Base-by-base conservation (phyloP, 805 yeast genomes). In the Suhomyces faveliae region DNA sequence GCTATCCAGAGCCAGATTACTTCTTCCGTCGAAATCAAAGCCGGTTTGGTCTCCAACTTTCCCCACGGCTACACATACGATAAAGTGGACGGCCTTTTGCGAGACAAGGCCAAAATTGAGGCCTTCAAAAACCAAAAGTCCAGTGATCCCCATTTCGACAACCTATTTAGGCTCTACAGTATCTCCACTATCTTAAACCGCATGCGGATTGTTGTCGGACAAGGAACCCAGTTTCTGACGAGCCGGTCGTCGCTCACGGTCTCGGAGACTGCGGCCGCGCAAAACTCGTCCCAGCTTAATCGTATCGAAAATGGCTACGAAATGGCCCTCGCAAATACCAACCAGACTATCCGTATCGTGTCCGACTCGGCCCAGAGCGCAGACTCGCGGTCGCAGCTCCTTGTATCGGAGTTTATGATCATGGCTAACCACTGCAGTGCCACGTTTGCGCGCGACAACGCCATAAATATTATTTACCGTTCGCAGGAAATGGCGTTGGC, bases 341-440 rank as follows among this genome's bases (percentile, higher is more conserved):
- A 42, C 33, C 48, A 47, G 20, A 20, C 29, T 5, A 47, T 61
- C 11, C 50, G 51, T 6, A 40, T 56, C 22, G 37, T 51, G 9
- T 43, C 42, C 8, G 56, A 55, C 13, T 45, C 45, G 5, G 51
- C 50, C n/a, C 64, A 60, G 43, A 51, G 55, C 30, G 29, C 25
- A n/a, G 53, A 51, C 33, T 63, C 81, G 0, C 67, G 72, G 29
- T 83, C 96, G 0, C 81, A 80, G 35, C 58, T 72, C 2, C 70
- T 92, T 21, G 97, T 92, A 1, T 77, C 92, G 0, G 96, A 92
- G 61, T 63, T 87, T 42, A 92, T 92, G 99, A 77, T 91, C 20
- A 67, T 80, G 40, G 89, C 94, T 0, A 90, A 89, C 61, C 68
- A 76, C n/a, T 66, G 84, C 3, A 73, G 82, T 1, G 86, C 86